Percentiles rank a stretch among this genome's conserved stretches.
Evolutionary conservation across 2,329 filamentous ascomycete species (phyloP).

Genomic region (Lomentospora prolificans): DNA sequence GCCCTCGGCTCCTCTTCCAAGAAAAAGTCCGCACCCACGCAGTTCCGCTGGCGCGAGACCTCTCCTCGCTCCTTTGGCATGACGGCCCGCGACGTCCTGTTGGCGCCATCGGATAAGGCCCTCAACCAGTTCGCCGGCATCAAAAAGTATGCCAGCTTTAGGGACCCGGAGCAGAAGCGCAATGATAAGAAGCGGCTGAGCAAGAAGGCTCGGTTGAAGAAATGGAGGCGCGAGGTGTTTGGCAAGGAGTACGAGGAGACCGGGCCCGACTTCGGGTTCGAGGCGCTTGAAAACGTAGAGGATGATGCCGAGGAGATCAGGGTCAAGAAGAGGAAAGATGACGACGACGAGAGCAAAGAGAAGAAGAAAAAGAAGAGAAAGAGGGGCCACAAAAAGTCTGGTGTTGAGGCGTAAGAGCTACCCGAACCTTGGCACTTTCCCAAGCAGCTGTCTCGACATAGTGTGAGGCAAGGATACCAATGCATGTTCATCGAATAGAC

Average conservation of each 20-base stretch:
- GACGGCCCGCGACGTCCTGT: slow-evolving; percentile 78
- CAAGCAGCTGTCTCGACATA: slow-evolving; percentile 4
- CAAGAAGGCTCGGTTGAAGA: slow-evolving; percentile 82
- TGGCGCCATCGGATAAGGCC: slow-evolving; percentile 72
- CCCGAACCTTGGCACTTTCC: background rate
- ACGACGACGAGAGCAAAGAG: slow-evolving; percentile 16
- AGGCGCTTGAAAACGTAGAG: slow-evolving; percentile 24
- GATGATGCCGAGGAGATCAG: slow-evolving; percentile 20
- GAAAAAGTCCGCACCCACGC: slow-evolving; percentile 18
- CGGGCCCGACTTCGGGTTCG: slow-evolving; percentile 50
- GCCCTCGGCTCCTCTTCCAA: slow-evolving; percentile 31
- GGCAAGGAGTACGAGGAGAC: slow-evolving; percentile 46
- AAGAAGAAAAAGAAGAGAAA: slow-evolving; percentile 44
- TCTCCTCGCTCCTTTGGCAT: slow-evolving; percentile 85
- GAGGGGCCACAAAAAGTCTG: slow-evolving; percentile 33
- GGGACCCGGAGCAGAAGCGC: slow-evolving; percentile 79
- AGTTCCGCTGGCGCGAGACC: slow-evolving; percentile 90
- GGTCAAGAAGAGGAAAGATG: slow-evolving; percentile 21
- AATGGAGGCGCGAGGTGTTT: slow-evolving; percentile 68
- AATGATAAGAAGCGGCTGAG: slow-evolving; percentile 80
- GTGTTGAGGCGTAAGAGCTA: slow-evolving; percentile 15
- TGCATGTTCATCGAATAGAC: background rate
- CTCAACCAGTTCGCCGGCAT: slow-evolving; percentile 87
- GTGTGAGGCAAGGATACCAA: slow-evolving; percentile 1
- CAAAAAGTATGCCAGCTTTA: slow-evolving; percentile 88